Base-by-base conservation (phyloP, 2,329 filamentous ascomycete species). In the Sphaerulina musiva region DNA sequence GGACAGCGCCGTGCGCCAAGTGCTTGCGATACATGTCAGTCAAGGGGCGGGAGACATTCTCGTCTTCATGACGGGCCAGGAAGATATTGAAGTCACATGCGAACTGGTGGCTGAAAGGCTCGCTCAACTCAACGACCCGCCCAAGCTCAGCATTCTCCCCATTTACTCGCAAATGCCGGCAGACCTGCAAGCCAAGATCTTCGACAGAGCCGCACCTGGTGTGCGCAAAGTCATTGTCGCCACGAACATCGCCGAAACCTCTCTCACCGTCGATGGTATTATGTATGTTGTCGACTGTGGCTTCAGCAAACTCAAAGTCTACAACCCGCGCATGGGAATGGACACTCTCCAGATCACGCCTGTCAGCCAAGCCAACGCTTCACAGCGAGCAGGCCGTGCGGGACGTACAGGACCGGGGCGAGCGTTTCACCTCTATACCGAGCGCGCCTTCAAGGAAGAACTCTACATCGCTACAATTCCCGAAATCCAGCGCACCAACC, bases 141-240 rank as follows among this genome's bases (percentile, higher is more conserved):
- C 93, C 1, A 92, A 95, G 68, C 81, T 98, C 55, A 92, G 88
- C 68, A 95, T 98, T 51, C 74, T 98, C 29, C 95, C 95, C 0
- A 97, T 98, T 52, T 98, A 98, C 81, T 96, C 90, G 78, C 93
- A 98, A 71, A 96, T 98, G 93, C 95, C 93, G 2, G 93, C 93
- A 34, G 95, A 98, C 70, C 76, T 98, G 36, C 95, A 98, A 71
- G 89, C 93, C 56, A 97, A 95, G 72, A 98, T 98, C 61, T 98
- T 98, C 65, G 92, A 98, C 67, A 83, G 85, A 61, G 93, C 95
- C 2, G 78, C 88, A 2, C 86, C 91, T 0, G 93, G 93, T 1
- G 91, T 95, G 4, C 84, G 93, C 55, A 98, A 98, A 69, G 95
- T 95, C 65, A 95, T 98, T 60, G 92, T 98, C 40, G 93, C 95